Conservation (phyloP, 2,329 filamentous ascomycete genomes). For the Sphaceloma murrayae region DNA sequence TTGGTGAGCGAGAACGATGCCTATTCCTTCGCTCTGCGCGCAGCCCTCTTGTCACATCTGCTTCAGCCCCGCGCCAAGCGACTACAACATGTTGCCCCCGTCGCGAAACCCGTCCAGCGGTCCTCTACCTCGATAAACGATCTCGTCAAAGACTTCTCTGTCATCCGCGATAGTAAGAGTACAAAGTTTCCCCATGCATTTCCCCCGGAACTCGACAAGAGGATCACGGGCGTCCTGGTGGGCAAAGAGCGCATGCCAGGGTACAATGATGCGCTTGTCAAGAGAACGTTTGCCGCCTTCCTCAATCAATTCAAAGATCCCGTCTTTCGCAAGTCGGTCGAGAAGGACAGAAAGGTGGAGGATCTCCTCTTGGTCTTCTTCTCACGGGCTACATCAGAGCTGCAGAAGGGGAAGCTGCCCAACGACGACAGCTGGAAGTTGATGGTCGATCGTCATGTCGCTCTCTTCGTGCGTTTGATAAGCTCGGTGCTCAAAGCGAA, state of each 20-base stretch:
- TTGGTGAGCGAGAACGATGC: conserved; percentile 58
- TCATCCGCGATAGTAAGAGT: conserved; percentile 58
- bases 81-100: conserved; percentile 66
- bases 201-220: conserved; percentile 61
- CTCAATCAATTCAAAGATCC: conserved; percentile 87
- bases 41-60: conserved; percentile 85
- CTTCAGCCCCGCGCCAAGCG: conserved; percentile 83
- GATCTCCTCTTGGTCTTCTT: conserved; percentile 94
- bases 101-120: conserved; percentile 54
- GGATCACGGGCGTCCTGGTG: conserved; percentile 69
- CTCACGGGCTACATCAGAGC: conserved; percentile 82
- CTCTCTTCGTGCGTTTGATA: conserved; percentile 83
- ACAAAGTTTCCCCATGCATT: conserved; percentile 63
- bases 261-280: conserved; percentile 82
- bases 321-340: conserved; percentile 79
- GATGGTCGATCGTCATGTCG: conserved; percentile 87
- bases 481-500: conserved; percentile 70
- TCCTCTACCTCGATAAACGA: conserved; percentile 66
- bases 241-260: conserved; percentile 78
- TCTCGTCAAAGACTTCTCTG: conserved; percentile 76
- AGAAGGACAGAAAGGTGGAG: conserved; percentile 88
- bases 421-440: conserved; percentile 85
- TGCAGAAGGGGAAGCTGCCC: conserved; percentile 64
- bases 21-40: conserved; percentile 81
- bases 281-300: conserved; percentile 88